Conservation (phyloP, 148 eudicot species). For the Dianthus caryophyllus region DNA sequence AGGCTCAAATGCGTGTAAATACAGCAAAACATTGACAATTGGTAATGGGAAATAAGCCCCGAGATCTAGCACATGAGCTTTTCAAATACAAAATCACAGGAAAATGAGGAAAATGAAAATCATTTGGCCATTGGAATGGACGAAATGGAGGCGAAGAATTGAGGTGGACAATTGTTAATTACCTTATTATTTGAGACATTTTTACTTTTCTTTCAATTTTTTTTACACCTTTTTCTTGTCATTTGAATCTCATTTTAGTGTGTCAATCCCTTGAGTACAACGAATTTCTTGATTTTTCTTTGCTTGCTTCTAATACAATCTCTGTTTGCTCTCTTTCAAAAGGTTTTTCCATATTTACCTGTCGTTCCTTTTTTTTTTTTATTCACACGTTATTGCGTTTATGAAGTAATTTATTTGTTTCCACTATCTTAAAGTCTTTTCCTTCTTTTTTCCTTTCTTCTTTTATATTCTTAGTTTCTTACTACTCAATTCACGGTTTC, state of each 20-base stretch:
- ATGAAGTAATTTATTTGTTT: neutral
- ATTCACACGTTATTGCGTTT: neutral
- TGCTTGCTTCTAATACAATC: neutral
- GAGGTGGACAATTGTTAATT: neutral
- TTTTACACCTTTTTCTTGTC: neutral
- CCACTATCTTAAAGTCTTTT: neutral
- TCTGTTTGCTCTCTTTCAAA: neutral
- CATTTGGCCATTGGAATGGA: no score
- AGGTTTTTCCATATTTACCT: neutral
- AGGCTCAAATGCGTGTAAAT: constrained; percentile 19
- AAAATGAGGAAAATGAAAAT: neutral
- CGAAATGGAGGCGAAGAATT: neutral
- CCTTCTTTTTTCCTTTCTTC: neutral
- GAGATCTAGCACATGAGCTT: neutral
- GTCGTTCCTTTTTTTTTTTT: neutral
- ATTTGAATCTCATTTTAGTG: neutral
- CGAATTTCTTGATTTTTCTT: neutral
- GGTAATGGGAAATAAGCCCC: neutral
- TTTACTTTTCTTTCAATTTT: neutral
- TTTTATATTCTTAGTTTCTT: no score
- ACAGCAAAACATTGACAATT: neutral
- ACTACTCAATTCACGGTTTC: no score
- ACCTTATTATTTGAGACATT: neutral
- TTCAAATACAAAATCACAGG: constrained; percentile 8
- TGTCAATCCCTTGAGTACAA: no score